Percentiles rank a stretch among this genome's conserved stretches.
Evolutionary conservation across 1,139 yeast species (phyloP).

Genomic region (Hyphopichia wangnamkhiaoensis): DNA sequence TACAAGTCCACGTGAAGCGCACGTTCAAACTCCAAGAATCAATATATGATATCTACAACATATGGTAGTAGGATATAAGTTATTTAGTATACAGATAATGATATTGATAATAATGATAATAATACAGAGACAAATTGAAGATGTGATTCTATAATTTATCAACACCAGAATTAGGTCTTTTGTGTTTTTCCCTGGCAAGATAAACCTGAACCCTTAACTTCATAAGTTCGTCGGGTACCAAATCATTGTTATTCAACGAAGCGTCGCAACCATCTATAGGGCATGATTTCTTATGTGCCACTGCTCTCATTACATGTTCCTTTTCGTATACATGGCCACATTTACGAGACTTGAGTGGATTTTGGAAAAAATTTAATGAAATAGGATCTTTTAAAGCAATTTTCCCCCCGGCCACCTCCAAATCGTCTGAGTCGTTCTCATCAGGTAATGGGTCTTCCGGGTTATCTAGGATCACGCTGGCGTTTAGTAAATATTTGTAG

Average conservation of each 20-base stretch:
- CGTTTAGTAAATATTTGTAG: slow-evolving; percentile 27
- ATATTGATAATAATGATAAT: too few relatives aligned
- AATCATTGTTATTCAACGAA: slow-evolving; percentile 24
- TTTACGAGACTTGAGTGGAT: slow-evolving; percentile 52
- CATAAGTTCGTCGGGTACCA: slow-evolving; percentile 51
- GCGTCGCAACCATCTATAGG: slow-evolving; percentile 53
- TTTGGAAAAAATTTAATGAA: slow-evolving; percentile 48
- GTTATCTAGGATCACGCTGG: slow-evolving; percentile 29
- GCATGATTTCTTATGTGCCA: slow-evolving; percentile 30
- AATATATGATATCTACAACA: too few relatives aligned
- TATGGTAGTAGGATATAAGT: too few relatives aligned
- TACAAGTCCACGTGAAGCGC: too few relatives aligned
- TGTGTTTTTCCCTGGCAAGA: slow-evolving; percentile 12
- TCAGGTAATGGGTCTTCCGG: slow-evolving; percentile 49
- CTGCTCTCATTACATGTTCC: slow-evolving; percentile 36
- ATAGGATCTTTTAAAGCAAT: slow-evolving; percentile 67
- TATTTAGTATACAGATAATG: too few relatives aligned
- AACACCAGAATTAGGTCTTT: slow-evolving; percentile 2
- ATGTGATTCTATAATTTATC: slow-evolving; percentile 3
- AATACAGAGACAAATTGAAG: too few relatives aligned
- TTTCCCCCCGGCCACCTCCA: slow-evolving; percentile 67
- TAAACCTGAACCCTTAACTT: slow-evolving; percentile 46
- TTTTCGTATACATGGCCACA: slow-evolving; percentile 68
- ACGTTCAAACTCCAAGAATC: too few relatives aligned
- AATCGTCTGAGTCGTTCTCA: slow-evolving; percentile 50